These are phyloP conservation scores for Camillea tinctor DNA, from an alignment of 2,329 filamentous ascomycete genomes.

Conservation along the genomic window DNA sequence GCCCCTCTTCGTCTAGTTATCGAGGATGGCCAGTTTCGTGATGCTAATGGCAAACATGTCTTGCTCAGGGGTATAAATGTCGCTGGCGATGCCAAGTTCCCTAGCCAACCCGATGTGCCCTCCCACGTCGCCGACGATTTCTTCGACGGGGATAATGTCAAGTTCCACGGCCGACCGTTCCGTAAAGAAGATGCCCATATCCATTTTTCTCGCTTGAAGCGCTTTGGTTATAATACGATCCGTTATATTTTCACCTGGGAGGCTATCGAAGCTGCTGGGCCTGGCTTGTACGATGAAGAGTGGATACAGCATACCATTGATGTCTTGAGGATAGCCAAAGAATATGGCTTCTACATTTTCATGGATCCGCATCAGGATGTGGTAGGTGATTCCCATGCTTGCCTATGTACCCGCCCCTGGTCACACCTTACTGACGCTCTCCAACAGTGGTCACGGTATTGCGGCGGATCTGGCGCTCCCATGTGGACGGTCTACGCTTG, in stretches of 20 bases:
- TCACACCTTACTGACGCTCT: constrained; percentile 28
- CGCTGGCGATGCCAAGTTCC: constrained; percentile 86
- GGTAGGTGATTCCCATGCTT: constrained; percentile 47
- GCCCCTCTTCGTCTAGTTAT: constrained; percentile 74
- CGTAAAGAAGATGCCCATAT: constrained; percentile 75
- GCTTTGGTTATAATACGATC: constrained; percentile 94
- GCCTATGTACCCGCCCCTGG: neutral
- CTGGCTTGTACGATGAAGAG: constrained; percentile 88
- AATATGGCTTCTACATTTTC: constrained; percentile 93
- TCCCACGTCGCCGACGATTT: constrained; percentile 78
- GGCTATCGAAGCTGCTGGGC: constrained; percentile 90
- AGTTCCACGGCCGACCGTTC: constrained; percentile 85
- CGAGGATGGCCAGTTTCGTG: constrained; percentile 82
- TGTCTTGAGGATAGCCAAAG: constrained; percentile 77
- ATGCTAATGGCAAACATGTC: constrained; percentile 78
- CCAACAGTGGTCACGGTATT: constrained; percentile 83
- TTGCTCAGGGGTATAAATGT: constrained; percentile 92
- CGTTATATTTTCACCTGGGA: constrained; percentile 99
- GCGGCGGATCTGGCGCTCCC: constrained; percentile 90
- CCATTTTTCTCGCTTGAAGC: constrained; percentile 82
- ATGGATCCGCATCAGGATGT: constrained; percentile 99
- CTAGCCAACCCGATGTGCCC: constrained; percentile 75
- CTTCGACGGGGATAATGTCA: constrained; percentile 89
- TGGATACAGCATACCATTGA: constrained; percentile 92
- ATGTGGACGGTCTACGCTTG: constrained; percentile 98